Base-by-base conservation (phyloP, 2,329 filamentous ascomycete species). In the Phaeosphaeria sp. region DNA sequence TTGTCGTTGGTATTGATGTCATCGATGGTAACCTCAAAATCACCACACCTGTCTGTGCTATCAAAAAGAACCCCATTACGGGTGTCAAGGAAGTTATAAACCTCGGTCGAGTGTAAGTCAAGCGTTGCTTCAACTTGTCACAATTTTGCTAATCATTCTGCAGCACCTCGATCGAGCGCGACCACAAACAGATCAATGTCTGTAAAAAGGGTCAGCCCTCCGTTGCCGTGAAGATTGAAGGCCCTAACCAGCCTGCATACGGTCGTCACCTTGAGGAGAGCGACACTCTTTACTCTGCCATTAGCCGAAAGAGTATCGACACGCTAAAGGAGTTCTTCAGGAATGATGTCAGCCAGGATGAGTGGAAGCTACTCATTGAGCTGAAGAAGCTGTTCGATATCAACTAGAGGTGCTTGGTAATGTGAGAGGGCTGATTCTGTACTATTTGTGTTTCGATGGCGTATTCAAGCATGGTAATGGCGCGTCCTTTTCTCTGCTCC, bases 141-240 rank as follows among this genome's bases (percentile, higher is more conserved):
- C 22, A 41, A 21, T 46, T 17, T 56, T 44, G 30, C 66, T 71
- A 60, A 69, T 36, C 30, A 25, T 30, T 21, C 11, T 9, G 56
- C 72, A 97, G 93, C n/a, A 91, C 91, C 55, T 93, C 90, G 1
- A 99, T 99, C 73, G 94, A 99, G 79, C 90, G 96, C 75, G 96
- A 99, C 68, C 95, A 99, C 86, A 99, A 99, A 83, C 88, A 95
- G 64, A 89, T 99, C 66, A 86, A 85, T 10, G 85, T 97, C 56
- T 96, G 92, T 83, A 99, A 99, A 80, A 94, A 93, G 81, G 94
- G 94, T 52, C 91, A 96, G 74, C 95, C 96, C n/a, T 96, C 93
- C 1, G 96, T 99, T 10, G 95, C 95, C 20, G 85, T 99, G 82
- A 99, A 99, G 85, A 96, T 99, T 71, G 96, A 99, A 81, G 94